These are phyloP conservation scores for Colletotrichum tamarilloi DNA, from an alignment of 2,329 filamentous ascomycete species.

Conservation along the genomic window DNA sequence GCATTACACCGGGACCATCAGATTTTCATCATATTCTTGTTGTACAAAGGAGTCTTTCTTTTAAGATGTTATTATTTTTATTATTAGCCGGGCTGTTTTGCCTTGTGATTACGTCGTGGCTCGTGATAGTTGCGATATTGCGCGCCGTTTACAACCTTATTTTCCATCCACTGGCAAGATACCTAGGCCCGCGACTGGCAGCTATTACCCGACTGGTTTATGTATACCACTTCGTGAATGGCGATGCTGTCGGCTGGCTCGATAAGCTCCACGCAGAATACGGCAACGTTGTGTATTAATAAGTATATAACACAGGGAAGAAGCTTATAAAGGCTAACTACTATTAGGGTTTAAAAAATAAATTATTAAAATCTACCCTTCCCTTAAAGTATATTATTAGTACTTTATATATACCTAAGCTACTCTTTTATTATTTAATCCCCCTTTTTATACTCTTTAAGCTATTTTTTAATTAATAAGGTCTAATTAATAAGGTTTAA, in stretches of 20 bases:
- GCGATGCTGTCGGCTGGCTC: constrained; percentile 41
- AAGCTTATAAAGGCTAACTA: too few species aligned
- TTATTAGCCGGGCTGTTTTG: neutral
- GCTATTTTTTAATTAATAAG: too few species aligned
- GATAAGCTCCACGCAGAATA: constrained; percentile 49
- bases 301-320: too few species aligned
- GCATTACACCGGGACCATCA: too few species aligned
- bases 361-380: too few species aligned
- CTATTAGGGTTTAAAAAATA: too few species aligned
- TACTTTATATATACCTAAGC: too few species aligned
- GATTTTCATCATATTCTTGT: too few species aligned
- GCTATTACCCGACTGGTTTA: neutral
- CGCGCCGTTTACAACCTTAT: neutral
- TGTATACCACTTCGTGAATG: constrained; percentile 25
- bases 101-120: neutral
- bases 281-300: constrained; percentile 57
- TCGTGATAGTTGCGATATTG: neutral
- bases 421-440: too few species aligned
- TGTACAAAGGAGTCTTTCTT: neutral
- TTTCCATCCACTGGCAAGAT: constrained; percentile 3
- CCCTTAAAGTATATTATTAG: too few species aligned
- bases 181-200: constrained; percentile 3
- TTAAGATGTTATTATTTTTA: neutral
- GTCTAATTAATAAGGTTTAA: too few species aligned
- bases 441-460: too few species aligned